A percentile compares a stretch with the other conserved stretches of the same genome.
Evolutionary conservation across 2,329 filamentous ascomycete species (phyloP).

Genomic region (Penicillium nordicum): DNA sequence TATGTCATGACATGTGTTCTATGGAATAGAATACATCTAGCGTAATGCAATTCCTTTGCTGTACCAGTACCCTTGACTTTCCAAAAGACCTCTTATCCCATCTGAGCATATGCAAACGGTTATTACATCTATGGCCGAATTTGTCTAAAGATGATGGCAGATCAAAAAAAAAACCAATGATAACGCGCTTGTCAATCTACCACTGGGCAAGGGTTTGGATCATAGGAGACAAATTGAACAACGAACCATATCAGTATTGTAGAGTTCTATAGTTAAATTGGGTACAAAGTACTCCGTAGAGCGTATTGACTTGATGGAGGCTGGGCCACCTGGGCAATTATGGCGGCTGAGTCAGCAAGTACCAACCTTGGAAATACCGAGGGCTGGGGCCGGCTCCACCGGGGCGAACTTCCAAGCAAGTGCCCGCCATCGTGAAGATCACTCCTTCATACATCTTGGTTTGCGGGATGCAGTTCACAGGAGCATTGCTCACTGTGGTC

Average conservation of each 20-base stretch:
- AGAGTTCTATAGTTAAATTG: background rate
- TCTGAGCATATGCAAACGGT: constrained; percentile 37
- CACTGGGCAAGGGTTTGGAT: constrained; percentile 6
- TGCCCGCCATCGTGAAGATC: constrained; percentile 7
- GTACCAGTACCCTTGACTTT: background rate
- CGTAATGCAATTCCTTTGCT: background rate
- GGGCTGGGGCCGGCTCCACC: background rate
- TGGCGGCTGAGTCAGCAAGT: background rate
- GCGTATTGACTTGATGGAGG: background rate
- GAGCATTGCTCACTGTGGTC: constrained; percentile 17
- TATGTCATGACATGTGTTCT: constrained; percentile 5
- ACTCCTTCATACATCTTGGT: constrained; percentile 5
- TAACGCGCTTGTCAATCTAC: constrained; percentile 12
- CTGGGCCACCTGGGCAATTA: background rate
- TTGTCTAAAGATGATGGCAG: constrained; percentile 51
- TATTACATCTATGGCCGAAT: constrained; percentile 35
- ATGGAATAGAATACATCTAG: background rate
- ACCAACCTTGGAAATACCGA: background rate
- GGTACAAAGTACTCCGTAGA: background rate
- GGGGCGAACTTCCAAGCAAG: background rate
- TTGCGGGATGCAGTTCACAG: constrained; percentile 12
- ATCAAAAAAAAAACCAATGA: constrained; percentile 27
- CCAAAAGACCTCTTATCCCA: constrained; percentile 19
- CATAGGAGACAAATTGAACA: constrained; percentile 9
- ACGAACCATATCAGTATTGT: background rate